These are phyloP conservation scores for Spergularia azorica DNA, from an alignment of 179 eudicot genomes.

Conservation along the genomic window DNA sequence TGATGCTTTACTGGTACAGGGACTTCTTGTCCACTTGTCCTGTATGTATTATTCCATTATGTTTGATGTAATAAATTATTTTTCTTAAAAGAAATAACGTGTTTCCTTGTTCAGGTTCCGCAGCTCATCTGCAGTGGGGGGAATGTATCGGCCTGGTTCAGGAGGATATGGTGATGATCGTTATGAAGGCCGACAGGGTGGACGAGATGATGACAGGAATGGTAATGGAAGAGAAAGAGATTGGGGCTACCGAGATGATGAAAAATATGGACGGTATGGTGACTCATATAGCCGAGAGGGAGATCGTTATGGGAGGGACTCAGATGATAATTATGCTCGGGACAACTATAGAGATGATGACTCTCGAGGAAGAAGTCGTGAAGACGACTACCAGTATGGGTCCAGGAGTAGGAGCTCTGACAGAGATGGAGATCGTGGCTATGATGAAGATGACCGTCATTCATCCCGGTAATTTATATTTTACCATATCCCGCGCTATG, in stretches of 20 bases:
- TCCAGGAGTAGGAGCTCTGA: slow-evolving; percentile 88
- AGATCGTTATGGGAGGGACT: slow-evolving; percentile 62
- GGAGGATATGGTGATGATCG: slow-evolving; percentile 76
- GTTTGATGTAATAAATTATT: neutral
- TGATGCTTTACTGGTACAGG: no score
- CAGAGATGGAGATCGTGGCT: slow-evolving; percentile 60
- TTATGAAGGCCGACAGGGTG: slow-evolving; percentile 52
- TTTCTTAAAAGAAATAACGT: neutral
- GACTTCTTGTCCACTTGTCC: no score
- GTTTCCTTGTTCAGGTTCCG: slow-evolving; percentile 56
- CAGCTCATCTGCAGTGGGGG: slow-evolving; percentile 57
- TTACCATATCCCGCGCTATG: neutral
- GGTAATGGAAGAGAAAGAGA: slow-evolving; percentile 90
- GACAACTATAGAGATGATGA: slow-evolving; percentile 76
- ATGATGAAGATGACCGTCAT: slow-evolving; percentile 82
- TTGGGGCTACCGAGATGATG: slow-evolving; percentile 62
- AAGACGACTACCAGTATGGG: slow-evolving; percentile 58
- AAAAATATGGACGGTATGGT: slow-evolving; percentile 64
- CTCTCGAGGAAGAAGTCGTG: slow-evolving; percentile 67
- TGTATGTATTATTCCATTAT: neutral
- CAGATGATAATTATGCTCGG: slow-evolving; percentile 69
- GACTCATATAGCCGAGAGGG: slow-evolving; percentile 60
- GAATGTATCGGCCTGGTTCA: slow-evolving; percentile 73
- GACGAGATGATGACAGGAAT: slow-evolving; percentile 74
- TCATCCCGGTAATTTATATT: slow-evolving; percentile 67